These are phyloP conservation scores for Arachnomyces sp. DNA, from an alignment of 2,329 filamentous ascomycete genomes.

Conservation along the genomic window DNA sequence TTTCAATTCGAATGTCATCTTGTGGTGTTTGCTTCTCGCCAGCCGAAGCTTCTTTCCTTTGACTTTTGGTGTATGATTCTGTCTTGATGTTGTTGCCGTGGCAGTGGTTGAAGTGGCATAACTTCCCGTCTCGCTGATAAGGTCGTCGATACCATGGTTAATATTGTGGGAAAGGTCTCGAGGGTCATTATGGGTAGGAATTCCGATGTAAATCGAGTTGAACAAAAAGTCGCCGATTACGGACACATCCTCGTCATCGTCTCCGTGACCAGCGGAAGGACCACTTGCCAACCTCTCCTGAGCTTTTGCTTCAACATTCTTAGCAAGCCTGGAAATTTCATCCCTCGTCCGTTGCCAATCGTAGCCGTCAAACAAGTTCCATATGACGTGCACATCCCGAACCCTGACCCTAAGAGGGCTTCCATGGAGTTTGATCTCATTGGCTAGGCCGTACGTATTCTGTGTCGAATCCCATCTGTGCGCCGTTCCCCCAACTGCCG, in stretches of 20 bases:
- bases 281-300: slow-evolving; percentile 61
- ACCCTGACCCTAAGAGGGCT: slow-evolving; percentile 72
- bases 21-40: slow-evolving; percentile 79
- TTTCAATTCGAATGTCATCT: slow-evolving; percentile 88
- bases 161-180: slow-evolving; percentile 74
- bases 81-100: slow-evolving; percentile 31
- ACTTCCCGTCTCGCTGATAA: slow-evolving; percentile 81
- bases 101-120: slow-evolving; percentile 64
- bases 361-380: slow-evolving; percentile 96
- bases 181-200: slow-evolving; percentile 78
- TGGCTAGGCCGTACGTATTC: slow-evolving; percentile 64
- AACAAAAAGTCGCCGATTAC: slow-evolving; percentile 93
- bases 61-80: slow-evolving; percentile 17
- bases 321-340: slow-evolving; percentile 77
- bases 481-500: slow-evolving; percentile 57
- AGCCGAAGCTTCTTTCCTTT: slow-evolving; percentile 61
- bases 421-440: slow-evolving; percentile 52
- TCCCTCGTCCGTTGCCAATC: slow-evolving; percentile 89
- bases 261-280: slow-evolving; percentile 45
- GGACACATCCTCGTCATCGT: slow-evolving; percentile 68
- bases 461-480: slow-evolving; percentile 73
- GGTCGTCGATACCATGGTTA: slow-evolving; percentile 80
- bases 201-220: slow-evolving; percentile 96
- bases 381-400: slow-evolving; percentile 85
- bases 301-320: slow-evolving; percentile 76